Conservation (phyloP, 306 rosid species). For the Vigna unguiculata region DNA sequence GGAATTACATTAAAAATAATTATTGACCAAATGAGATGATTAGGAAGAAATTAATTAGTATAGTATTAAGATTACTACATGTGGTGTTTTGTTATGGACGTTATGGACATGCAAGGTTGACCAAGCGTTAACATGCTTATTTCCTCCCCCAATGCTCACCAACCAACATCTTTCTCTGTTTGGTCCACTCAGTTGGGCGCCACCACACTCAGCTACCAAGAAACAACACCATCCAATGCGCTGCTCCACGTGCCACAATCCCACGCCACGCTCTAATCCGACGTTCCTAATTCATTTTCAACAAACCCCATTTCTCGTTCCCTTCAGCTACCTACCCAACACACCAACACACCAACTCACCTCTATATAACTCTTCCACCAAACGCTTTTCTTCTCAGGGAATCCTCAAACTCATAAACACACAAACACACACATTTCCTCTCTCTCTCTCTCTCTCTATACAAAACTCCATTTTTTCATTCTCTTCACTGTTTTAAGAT, state of each 20-base stretch:
- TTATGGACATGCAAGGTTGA: no score
- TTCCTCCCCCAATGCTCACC: no score
- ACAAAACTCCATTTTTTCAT: no score
- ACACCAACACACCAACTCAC: neutral
- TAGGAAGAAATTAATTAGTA: no score
- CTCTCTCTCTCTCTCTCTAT: neutral
- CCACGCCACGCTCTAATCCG: neutral
- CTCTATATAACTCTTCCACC: neutral
- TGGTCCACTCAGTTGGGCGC: neutral
- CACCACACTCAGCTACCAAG: no score
- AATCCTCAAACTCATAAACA: neutral
- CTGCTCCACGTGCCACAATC: neutral
- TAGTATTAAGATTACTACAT: no score
- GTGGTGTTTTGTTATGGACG: no score
- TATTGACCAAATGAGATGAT: no score
- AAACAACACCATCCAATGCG: no score
- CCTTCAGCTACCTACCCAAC: slow-evolving; percentile 5
- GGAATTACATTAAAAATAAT: no score
- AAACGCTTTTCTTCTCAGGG: neutral
- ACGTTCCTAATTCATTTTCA: neutral
- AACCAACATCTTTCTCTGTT: no score
- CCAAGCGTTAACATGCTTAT: no score
- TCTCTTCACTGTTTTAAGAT: slow-evolving; percentile 6
- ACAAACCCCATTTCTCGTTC: neutral
- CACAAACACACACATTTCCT: neutral